phyloP scores from a whole-genome alignment of 2,329 filamentous ascomycete species.

The Fusarium sp. region DNA sequence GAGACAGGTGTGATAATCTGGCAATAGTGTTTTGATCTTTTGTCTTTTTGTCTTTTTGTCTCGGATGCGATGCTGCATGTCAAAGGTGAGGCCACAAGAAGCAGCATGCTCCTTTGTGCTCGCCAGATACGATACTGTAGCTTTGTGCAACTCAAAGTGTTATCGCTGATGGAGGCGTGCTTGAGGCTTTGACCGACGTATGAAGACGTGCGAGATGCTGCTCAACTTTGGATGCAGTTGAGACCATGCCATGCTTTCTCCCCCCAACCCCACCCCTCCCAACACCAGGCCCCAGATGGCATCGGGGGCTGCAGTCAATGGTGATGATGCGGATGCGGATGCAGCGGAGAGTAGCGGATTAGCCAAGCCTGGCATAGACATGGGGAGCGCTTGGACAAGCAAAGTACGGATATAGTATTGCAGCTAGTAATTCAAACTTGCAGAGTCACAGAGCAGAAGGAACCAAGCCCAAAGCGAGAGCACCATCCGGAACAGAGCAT shows the following conservation, averaged over 20 bases:
- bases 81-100: slow-evolving; percentile 18
- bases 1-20: slow-evolving; percentile 30
- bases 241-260: slow-evolving; percentile 13
- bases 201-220: slow-evolving; percentile 10
- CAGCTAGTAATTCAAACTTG: slow-evolving; percentile 27
- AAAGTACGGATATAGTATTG: background rate
- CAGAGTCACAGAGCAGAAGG: slow-evolving; percentile 25
- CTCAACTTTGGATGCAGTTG: slow-evolving; percentile 20
- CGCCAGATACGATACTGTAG: slow-evolving; percentile 21
- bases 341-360: slow-evolving; percentile 26
- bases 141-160: slow-evolving; percentile 28
- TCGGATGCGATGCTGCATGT: slow-evolving; percentile 9
- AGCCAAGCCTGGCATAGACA: slow-evolving; percentile 26
- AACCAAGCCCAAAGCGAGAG: slow-evolving; percentile 17
- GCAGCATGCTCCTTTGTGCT: slow-evolving; percentile 28
- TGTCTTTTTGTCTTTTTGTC: slow-evolving; percentile 29
- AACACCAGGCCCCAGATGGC: slow-evolving; percentile 24
- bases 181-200: slow-evolving; percentile 32
- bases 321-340: slow-evolving; percentile 27
- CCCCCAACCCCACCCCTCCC: slow-evolving; percentile 34
- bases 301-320: slow-evolving; percentile 21
- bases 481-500: background rate
- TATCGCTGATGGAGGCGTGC: background rate
- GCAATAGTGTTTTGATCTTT: slow-evolving; percentile 35
- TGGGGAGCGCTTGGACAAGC: slow-evolving; percentile 11